Conservation (phyloP, 108 stramenopile species). For the Cyclotella atomus region DNA sequence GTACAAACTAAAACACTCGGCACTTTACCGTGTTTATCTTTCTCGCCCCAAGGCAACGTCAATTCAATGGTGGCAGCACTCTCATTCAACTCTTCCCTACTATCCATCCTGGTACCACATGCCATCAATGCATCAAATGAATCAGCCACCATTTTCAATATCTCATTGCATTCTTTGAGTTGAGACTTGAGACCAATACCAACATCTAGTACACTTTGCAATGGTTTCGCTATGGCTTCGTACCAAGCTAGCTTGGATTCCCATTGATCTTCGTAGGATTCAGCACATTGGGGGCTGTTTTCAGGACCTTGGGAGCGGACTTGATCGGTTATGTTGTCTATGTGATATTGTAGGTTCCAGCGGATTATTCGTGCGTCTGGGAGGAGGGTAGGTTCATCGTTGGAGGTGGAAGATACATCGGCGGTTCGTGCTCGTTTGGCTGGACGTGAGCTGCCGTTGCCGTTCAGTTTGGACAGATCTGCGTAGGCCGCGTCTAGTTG, state of each 20-base stretch:
- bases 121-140: constrained; percentile 22
- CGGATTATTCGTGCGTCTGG: constrained; percentile 15
- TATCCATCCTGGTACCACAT: constrained; percentile 14
- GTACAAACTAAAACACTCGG: neutral
- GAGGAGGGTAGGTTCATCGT: neutral
- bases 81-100: constrained; percentile 21
- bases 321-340: constrained; percentile 16
- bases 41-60: constrained; percentile 16
- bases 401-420: neutral
- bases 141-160: constrained; percentile 23
- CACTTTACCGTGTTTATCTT: constrained; percentile 11
- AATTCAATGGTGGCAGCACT: constrained; percentile 16
- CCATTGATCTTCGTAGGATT: constrained; percentile 23
- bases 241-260: constrained; percentile 16
- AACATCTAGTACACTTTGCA: constrained; percentile 8
- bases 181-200: neutral
- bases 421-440: constrained; percentile 4
- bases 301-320: neutral
- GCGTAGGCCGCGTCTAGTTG: constrained; percentile 11
- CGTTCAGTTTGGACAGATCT: constrained; percentile 10
- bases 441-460: neutral
- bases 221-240: constrained; percentile 1
- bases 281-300: neutral
- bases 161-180: constrained; percentile 14
- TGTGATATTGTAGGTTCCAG: constrained; percentile 15